These are phyloP conservation scores for Dioscorea dumetorum DNA, from an alignment of 106 monocot species.

Conservation along the genomic window DNA sequence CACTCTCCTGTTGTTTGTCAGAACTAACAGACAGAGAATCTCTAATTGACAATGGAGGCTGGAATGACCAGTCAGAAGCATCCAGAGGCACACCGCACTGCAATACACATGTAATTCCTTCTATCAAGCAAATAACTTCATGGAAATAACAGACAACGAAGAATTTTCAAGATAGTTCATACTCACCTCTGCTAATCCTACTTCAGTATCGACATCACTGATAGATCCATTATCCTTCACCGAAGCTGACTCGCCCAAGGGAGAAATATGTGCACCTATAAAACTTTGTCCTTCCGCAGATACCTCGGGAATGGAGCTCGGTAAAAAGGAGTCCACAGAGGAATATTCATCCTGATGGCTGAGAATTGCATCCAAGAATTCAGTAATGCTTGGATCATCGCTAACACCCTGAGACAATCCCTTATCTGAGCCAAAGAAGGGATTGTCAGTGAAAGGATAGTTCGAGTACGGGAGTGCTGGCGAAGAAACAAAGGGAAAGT, in stretches of 20 bases:
- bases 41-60: neutral
- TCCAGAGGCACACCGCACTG: neutral
- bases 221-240: slow-evolving; percentile 4
- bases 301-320: slow-evolving; percentile 6
- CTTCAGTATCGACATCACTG: slow-evolving; percentile 23
- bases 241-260: slow-evolving; percentile 2
- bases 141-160: neutral
- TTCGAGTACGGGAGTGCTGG: slow-evolving; percentile 31
- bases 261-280: neutral
- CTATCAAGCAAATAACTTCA: neutral
- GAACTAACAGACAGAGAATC: neutral
- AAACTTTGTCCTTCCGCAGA: neutral
- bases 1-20: neutral
- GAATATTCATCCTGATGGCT: slow-evolving; percentile 17
- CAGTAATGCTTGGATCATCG: slow-evolving; percentile 14
- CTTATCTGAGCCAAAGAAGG: slow-evolving; percentile 8
- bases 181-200: neutral
- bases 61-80: neutral
- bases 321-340: slow-evolving; percentile 7
- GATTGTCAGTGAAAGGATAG: slow-evolving; percentile 16
- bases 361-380: slow-evolving; percentile 24
- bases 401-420: slow-evolving; percentile 9
- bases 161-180: neutral
- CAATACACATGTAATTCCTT: neutral
- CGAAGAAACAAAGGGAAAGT: slow-evolving; percentile 29